A percentile compares a stretch with the other conserved stretches of the same genome.
Evolutionary conservation across 371 early-diverging fungal species (phyloP).

Genomic region (Saksenaea vasiformis): DNA sequence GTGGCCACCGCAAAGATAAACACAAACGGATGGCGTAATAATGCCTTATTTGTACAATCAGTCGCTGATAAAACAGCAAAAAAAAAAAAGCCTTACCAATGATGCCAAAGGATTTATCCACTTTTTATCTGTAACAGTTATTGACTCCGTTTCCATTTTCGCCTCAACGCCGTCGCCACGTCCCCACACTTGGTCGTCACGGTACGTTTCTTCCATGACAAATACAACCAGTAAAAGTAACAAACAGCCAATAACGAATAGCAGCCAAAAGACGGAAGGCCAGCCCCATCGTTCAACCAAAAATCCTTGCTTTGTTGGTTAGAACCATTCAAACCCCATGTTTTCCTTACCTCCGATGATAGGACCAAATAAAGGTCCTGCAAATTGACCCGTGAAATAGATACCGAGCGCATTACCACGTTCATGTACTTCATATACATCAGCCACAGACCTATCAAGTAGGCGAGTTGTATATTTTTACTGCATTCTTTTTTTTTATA

Average conservation of each 20-base stretch:
- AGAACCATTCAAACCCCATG: slow-evolving; percentile 13
- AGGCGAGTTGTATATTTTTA: background rate
- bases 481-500: background rate
- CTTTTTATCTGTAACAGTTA: slow-evolving; percentile 21
- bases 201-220: slow-evolving; percentile 74
- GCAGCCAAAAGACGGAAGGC: slow-evolving; percentile 30
- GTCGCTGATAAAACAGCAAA: background rate
- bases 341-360: slow-evolving; percentile 24
- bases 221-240: slow-evolving; percentile 35
- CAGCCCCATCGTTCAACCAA: slow-evolving; percentile 33
- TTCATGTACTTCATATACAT: slow-evolving; percentile 48
- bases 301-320: slow-evolving; percentile 9
- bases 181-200: slow-evolving; percentile 44
- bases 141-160: slow-evolving; percentile 6
- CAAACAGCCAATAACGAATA: slow-evolving; percentile 28
- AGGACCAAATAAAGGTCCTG: slow-evolving; percentile 42
- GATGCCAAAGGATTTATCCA: slow-evolving; percentile 41
- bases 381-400: slow-evolving; percentile 56
- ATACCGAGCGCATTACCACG: slow-evolving; percentile 50
- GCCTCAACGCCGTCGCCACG: slow-evolving; percentile 17
- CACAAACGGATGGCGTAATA: slow-evolving; percentile 59
- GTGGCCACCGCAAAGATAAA: slow-evolving; percentile 53
- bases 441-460: slow-evolving; percentile 58
- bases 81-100: slow-evolving; percentile 19
- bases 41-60: slow-evolving; percentile 20